phyloP scores from a whole-genome alignment of 2,329 filamentous ascomycete genomes.

The Ceratocystis smalleyi region DNA sequence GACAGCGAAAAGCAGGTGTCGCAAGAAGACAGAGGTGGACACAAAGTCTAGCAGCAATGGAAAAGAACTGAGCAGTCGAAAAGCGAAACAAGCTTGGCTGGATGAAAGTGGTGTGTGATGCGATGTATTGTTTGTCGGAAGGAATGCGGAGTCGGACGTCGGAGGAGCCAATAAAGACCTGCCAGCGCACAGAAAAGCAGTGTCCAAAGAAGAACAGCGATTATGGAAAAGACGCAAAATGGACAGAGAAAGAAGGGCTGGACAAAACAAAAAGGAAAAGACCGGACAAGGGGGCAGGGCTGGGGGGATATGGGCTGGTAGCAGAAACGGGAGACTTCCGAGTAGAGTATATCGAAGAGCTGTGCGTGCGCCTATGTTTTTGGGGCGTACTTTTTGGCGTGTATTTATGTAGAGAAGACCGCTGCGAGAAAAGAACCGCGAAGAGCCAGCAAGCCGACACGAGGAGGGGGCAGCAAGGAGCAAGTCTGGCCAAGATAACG shows the following conservation, averaged over 20 bases:
- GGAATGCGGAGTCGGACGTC: constrained; percentile 3
- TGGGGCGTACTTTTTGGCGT: no score
- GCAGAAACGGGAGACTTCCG: background rate
- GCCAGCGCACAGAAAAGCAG: constrained; percentile 2
- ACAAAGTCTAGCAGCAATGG: background rate
- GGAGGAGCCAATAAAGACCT: constrained; percentile 3
- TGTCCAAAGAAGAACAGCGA: background rate
- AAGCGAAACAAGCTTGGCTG: background rate
- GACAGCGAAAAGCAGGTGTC: background rate
- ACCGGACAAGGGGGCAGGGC: background rate
- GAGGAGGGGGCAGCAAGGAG: no score
- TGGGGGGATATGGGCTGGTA: background rate
- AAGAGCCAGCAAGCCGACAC: no score
- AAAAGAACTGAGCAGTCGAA: background rate
- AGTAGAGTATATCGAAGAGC: no score
- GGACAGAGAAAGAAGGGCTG: background rate
- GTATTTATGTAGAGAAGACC: no score
- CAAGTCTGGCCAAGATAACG: no score
- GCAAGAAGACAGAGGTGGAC: background rate
- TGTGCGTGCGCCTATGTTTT: no score
- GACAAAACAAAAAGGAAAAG: background rate
- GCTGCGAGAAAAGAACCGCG: no score
- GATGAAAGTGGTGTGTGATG: background rate
- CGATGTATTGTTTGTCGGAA: background rate
- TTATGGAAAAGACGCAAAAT: background rate